phyloP scores from a whole-genome alignment of 495 filamentous ascomycete genomes.

The Platismatia glauca region DNA sequence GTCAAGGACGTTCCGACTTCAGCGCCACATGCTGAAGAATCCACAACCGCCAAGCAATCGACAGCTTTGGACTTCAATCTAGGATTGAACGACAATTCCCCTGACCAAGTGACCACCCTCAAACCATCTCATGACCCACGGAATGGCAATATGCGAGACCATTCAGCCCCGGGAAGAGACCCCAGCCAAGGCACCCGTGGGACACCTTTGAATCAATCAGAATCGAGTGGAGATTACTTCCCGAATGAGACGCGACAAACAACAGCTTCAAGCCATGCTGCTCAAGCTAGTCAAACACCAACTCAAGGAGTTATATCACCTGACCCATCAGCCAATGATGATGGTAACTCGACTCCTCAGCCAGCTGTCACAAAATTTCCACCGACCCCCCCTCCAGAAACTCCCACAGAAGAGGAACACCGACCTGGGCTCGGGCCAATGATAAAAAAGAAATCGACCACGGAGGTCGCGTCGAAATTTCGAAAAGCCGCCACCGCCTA shows the following conservation, averaged over 20 bases:
- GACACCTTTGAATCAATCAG: conserved; percentile 1
- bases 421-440: conserved; percentile 82
- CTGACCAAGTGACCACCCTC: not conserved
- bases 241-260: conserved; percentile 15
- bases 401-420: conserved; percentile 38
- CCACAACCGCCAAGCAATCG: not conserved
- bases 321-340: conserved; percentile 3
- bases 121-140: conserved; percentile 1
- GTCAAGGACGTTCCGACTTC: conserved; percentile 6
- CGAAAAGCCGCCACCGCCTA: conserved; percentile 79
- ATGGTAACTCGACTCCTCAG: not conserved
- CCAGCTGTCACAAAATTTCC: conserved; percentile 10
- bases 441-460: conserved; percentile 69
- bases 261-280: conserved; percentile 15
- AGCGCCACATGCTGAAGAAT: not conserved
- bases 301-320: conserved; percentile 4
- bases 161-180: not conserved
- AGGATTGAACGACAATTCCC: not conserved
- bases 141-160: conserved; percentile 1
- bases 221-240: conserved; percentile 2
- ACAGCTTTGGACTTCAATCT: not conserved
- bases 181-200: not conserved
- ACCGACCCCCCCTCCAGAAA: conserved; percentile 20
- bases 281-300: not conserved
- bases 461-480: conserved; percentile 67